Evolutionary conservation across 2,329 filamentous ascomycete genomes (phyloP), one percentile per base, ranked within the genome.

Genomic region (Colletotrichum cereale): DNA sequence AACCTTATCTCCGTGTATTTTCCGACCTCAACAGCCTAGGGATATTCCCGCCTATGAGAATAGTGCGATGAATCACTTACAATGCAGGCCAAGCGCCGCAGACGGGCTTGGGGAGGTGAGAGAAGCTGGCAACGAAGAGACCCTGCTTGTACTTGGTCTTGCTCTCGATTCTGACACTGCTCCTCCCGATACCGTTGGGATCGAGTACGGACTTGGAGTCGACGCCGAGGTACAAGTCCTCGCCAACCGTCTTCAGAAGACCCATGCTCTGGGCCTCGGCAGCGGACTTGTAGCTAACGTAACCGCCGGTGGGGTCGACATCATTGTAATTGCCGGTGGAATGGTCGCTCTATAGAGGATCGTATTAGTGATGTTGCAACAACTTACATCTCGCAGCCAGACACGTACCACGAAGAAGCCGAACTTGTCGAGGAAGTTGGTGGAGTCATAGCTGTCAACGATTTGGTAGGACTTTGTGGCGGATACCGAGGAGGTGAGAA

Each of bases 71-170:
- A 10, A 14, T 6, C 10, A 75, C 82, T 80, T 82, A 89, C 86
- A 91, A 86, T 82, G 92, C 91, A 5, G 92, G 92, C 92, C 92
- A 95, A 10, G 88, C 85, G 62, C 93, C 92, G 75, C 92, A 94
- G 53, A 85, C 83, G 12, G 86, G 85, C 66, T 83, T 85, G 38
- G 92, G 92, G 82, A 95, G 90, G 76, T 94, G 91, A 18, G 83
- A 85, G 74, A 94, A 88, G 77, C 93, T 90, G 55, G 91, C 84
- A 53, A 95, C 88, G 76, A 94, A 87, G 36, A 94, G 87, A 34
- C 91, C 92, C 68, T 89, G 85, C 73, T 85, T 88, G 82, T 92
- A 95, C 8, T 80, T 78, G 60, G 86, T 85, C 69, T 86, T 90
- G 78, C 90, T 92, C 73, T 89, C 87, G 21, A 95, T 79, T 47